phyloP scores from a whole-genome alignment of 768 basidiomycete genomes.

The Candolleomyces aberdarensis region DNA sequence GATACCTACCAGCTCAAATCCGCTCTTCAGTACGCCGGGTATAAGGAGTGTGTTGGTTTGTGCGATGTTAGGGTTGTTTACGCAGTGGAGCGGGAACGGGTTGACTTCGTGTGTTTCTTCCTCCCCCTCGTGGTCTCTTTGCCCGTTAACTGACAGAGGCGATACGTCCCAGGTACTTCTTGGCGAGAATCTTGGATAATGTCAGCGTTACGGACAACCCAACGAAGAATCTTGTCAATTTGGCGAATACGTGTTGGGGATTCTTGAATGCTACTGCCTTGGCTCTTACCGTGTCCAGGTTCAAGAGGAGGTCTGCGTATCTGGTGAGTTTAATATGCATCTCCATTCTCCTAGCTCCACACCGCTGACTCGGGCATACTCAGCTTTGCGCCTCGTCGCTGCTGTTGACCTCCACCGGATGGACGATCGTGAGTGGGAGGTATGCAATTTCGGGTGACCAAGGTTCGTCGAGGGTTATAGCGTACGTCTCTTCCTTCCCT shows the following conservation, averaged over 20 bases:
- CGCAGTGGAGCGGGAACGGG: conserved; percentile 66
- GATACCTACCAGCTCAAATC: conserved; percentile 57
- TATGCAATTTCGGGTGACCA: conserved; percentile 40
- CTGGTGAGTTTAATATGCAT: conserved; percentile 30
- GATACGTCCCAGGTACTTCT: conserved; percentile 38
- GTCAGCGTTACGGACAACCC: conserved; percentile 48
- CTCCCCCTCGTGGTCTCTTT: too few species aligned
- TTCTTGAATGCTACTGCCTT: conserved; percentile 50
- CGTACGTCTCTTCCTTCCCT: conserved; percentile 21
- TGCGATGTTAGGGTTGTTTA: conserved; percentile 51
- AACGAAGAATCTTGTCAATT: conserved; percentile 55
- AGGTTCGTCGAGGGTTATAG: conserved; percentile 46
- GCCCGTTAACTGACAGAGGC: too few species aligned
- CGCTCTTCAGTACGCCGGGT: conserved; percentile 60
- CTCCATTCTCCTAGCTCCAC: neutral
- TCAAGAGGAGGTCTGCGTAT: conserved; percentile 47
- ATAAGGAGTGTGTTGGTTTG: conserved; percentile 47
- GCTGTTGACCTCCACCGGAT: conserved; percentile 44
- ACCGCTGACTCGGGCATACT: neutral
- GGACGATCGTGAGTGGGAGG: conserved; percentile 52
- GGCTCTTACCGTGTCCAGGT: conserved; percentile 46
- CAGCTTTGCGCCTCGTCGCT: conserved; percentile 46
- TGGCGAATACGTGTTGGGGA: conserved; percentile 52
- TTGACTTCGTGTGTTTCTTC: conserved; percentile 41
- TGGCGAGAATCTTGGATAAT: conserved; percentile 52